phyloP scores from a whole-genome alignment of 148 eudicot genomes.

The Persicaria maculosa region DNA sequence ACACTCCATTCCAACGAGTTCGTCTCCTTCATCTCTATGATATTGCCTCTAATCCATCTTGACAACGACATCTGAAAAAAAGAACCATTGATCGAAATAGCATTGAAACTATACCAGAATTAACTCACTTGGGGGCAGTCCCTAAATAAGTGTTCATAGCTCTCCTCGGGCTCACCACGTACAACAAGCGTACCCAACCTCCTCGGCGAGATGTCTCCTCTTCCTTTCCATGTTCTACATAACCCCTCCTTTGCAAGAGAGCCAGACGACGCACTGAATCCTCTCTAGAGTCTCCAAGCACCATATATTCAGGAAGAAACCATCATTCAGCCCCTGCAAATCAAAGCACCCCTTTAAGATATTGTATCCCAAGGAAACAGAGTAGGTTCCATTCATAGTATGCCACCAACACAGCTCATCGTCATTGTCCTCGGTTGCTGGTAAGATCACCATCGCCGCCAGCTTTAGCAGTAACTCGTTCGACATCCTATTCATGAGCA shows the following conservation, averaged over 20 bases:
- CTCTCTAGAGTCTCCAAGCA: not conserved
- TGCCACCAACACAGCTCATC: not conserved
- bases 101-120: not conserved
- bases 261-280: too few species aligned
- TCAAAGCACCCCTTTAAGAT: not conserved
- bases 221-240: not conserved
- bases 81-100: too few species aligned
- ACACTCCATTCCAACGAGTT: too few species aligned
- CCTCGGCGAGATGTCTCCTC: not conserved
- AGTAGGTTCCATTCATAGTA: not conserved
- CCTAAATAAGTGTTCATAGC: not conserved
- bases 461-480: not conserved
- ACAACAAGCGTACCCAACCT: not conserved
- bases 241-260: not conserved
- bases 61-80: too few species aligned
- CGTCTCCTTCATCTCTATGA: too few species aligned
- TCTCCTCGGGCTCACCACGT: not conserved
- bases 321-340: too few species aligned
- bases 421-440: not conserved
- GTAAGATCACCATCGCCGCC: not conserved
- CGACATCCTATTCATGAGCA: not conserved
- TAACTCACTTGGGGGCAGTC: not conserved
- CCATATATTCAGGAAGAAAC: not conserved
- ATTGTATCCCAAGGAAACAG: not conserved
- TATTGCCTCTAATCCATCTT: too few species aligned